A percentile compares a stretch with the other conserved stretches of the same genome.
These are phyloP conservation scores for Paecilomyces formosus DNA, from an alignment of 2,329 filamentous ascomycete genomes.

Conservation along the genomic window DNA sequence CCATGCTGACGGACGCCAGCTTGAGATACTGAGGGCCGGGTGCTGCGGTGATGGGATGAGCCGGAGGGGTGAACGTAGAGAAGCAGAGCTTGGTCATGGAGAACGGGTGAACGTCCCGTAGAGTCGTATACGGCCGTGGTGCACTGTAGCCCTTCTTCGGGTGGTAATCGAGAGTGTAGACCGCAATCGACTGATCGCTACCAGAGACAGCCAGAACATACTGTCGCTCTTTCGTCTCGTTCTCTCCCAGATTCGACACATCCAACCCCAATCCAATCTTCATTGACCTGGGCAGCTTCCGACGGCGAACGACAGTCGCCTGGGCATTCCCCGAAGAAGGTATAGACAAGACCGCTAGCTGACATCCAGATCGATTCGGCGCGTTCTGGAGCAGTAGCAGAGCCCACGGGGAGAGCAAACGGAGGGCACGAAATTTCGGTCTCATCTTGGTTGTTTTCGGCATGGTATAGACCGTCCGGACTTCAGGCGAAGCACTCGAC, in stretches of 20 bases:
- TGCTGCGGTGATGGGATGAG: conserved; percentile 39
- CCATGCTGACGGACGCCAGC: conserved; percentile 73
- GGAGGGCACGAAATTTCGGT: conserved; percentile 48
- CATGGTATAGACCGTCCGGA: conserved; percentile 31
- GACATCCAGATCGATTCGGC: conserved; percentile 47
- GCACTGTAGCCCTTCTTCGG: conserved; percentile 35
- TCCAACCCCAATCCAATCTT: conserved; percentile 73
- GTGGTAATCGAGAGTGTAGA: conserved; percentile 69
- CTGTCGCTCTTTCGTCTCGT: conserved; percentile 59
- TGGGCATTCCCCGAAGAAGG: conserved; percentile 17
- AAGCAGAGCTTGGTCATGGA: conserved; percentile 51
- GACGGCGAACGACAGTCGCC: conserved; percentile 43
- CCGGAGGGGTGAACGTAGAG: conserved; percentile 46
- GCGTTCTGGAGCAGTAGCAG: conserved; percentile 51
- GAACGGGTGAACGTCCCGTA: conserved; percentile 50
- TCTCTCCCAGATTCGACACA: conserved; percentile 59
- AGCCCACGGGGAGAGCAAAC: conserved; percentile 48
- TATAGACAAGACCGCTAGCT: conserved; percentile 43
- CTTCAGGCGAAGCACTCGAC: conserved; percentile 30
- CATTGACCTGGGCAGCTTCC: conserved; percentile 59
- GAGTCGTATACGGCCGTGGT: conserved; percentile 44
- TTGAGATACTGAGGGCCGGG: conserved; percentile 57
- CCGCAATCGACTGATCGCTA: conserved; percentile 68
- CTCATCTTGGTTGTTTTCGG: conserved; percentile 28
- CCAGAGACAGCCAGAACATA: conserved; percentile 74